phyloP scores from a whole-genome alignment of 2,329 filamentous ascomycete species.

The Orbilia blumenaviensis region DNA sequence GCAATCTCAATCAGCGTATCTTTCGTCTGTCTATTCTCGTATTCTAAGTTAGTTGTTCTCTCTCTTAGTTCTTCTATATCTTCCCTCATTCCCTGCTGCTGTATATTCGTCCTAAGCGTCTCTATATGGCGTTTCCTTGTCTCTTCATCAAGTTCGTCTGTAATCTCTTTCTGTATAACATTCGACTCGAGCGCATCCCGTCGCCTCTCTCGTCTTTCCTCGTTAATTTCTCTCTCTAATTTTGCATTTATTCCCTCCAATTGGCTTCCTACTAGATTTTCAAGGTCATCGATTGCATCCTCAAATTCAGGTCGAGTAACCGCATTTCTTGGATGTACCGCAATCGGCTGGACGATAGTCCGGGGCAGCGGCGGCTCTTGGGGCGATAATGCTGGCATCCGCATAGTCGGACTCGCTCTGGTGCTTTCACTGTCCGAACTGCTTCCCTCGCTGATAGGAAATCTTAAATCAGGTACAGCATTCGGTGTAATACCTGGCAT shows the following conservation, averaged over 20 bases:
- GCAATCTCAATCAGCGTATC: slow-evolving; percentile 15
- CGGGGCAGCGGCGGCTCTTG: neutral
- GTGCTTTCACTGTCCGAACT: slow-evolving; percentile 13
- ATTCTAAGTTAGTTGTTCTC: slow-evolving; percentile 27
- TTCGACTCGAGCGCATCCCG: neutral
- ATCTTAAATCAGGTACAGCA: slow-evolving; percentile 4
- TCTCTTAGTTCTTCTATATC: slow-evolving; percentile 21
- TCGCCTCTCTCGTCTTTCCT: neutral
- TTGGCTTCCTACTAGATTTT: neutral
- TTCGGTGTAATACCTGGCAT: neutral
- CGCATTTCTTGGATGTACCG: slow-evolving; percentile 1
- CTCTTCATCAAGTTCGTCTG: slow-evolving; percentile 12
- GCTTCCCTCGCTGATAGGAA: neutral
- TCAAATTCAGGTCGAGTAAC: slow-evolving; percentile 15
- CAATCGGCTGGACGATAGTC: neutral
- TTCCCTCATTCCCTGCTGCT: neutral
- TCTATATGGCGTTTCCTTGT: neutral
- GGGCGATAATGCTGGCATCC: neutral
- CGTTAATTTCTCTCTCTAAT: neutral
- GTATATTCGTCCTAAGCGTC: neutral
- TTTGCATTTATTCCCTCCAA: neutral
- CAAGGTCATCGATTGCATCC: neutral
- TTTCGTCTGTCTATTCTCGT: slow-evolving; percentile 10
- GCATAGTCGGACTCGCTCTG: slow-evolving; percentile 8
- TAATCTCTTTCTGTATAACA: neutral